These are phyloP conservation scores for Pseudogymnoascus sp. DNA, from an alignment of 2,329 filamentous ascomycete species.

Conservation along the genomic window DNA sequence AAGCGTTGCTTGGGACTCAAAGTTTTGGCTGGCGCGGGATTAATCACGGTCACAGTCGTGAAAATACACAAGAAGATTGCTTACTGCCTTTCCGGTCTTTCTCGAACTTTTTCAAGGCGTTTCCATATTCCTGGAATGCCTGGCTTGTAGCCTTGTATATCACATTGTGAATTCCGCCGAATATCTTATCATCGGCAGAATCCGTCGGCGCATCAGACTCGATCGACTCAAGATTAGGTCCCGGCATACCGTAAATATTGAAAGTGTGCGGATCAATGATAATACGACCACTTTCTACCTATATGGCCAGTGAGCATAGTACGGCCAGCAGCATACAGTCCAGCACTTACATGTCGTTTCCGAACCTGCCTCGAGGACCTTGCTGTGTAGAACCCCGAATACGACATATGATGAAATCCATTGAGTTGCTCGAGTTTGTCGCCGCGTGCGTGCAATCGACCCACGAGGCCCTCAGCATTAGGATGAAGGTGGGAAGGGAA, in stretches of 20 bases:
- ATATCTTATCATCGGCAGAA: background rate
- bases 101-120: constrained; percentile 10
- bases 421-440: constrained; percentile 13
- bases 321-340: background rate
- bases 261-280: constrained; percentile 17
- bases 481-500: constrained; percentile 15
- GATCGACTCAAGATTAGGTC: constrained; percentile 11
- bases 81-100: background rate
- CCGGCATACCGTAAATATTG: constrained; percentile 13
- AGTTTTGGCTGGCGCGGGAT: background rate
- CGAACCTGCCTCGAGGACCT: constrained; percentile 14
- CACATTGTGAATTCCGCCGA: constrained; percentile 11
- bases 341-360: constrained; percentile 15
- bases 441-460: constrained; percentile 11
- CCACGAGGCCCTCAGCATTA: constrained; percentile 9
- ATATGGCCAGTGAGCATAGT: constrained; percentile 7
- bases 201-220: background rate
- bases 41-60: background rate
- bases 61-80: constrained; percentile 9
- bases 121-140: constrained; percentile 13
- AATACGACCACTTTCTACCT: constrained; percentile 16
- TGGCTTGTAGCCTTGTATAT: constrained; percentile 14
- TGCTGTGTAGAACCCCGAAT: constrained; percentile 17
- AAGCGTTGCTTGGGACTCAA: constrained; percentile 13
- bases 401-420: constrained; percentile 16